Evolutionary conservation across 257 asterid genomes (phyloP), one percentile per base, ranked within the genome.

Genomic region (Fraxinus pennsylvanica): DNA sequence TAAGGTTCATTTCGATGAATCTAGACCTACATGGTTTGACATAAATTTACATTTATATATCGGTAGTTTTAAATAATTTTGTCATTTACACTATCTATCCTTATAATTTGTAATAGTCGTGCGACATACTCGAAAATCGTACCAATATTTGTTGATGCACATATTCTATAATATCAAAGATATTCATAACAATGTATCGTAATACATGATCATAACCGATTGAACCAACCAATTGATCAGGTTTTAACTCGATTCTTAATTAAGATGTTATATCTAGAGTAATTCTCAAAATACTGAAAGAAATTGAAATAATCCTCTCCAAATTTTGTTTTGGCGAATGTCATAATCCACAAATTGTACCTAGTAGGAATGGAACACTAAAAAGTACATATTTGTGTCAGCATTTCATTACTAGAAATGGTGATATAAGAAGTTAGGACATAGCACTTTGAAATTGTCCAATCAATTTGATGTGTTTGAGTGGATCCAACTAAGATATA

Each of bases 351-450:
- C 14, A 47, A 12, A 47, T 47, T 47, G 19, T 47, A 47, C n/a
- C 1, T 41, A 41, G 50, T 14, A 47, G 4, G n/a, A 47, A 47
- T 47, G 57, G 6, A 14, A 22, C 33, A 63, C 32, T 21, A 25
- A 9, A 63, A 63, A 63, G 1, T 7, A 13, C 0, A 4, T 9
- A 27, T 25, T 25, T 25, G 36, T 12, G 3, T 63, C 32, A 63
- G 69, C 69, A 63, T 63, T 63, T 22, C 69, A 63, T 63, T 13
- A 27, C 19, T 9, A 9, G 12, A 25, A 63, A 63, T 22, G 35
- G 69, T 63, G 69, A 25, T 10, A 2, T 25, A 61, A 61, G 32
- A 61, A 61, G 68, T 61, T 61, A 61, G 68, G 69, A 63, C 69
- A 63, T 22, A 63, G 69, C 69, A 63, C 69, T 63, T 63, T 9